phyloP scores from a whole-genome alignment of 2,329 filamentous ascomycete species.

The Acrocalymma vagum region DNA sequence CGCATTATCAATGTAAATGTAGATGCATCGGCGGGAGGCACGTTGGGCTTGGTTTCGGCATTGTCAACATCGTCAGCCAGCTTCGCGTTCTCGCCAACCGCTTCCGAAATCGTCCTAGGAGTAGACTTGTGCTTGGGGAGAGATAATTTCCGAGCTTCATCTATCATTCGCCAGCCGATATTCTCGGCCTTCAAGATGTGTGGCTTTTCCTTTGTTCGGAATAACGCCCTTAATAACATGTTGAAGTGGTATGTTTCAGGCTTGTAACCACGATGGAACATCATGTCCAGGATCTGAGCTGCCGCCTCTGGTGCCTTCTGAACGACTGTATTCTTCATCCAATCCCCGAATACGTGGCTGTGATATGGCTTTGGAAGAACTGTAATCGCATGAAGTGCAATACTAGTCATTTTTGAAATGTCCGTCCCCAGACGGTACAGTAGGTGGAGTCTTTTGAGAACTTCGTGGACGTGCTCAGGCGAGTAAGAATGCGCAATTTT shows the following conservation, averaged over 20 bases:
- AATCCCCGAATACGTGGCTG: conserved; percentile 85
- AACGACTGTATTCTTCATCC: conserved; percentile 84
- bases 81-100: conserved; percentile 9
- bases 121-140: conserved; percentile 2
- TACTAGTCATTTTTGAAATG: conserved; percentile 36
- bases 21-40: conserved; percentile 35
- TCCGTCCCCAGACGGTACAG: conserved; percentile 38
- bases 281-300: conserved; percentile 75
- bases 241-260: conserved; percentile 82
- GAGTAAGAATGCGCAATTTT: conserved; percentile 53
- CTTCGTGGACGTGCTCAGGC: conserved; percentile 20
- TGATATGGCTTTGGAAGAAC: conserved; percentile 66
- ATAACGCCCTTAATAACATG: conserved; percentile 80
- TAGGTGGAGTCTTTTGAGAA: conserved; percentile 34
- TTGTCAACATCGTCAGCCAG: conserved; percentile 3
- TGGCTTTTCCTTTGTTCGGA: conserved; percentile 57
- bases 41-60: conserved; percentile 11
- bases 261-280: conserved; percentile 73
- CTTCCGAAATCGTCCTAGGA: not conserved
- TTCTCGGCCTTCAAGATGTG: conserved; percentile 41
- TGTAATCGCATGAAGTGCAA: conserved; percentile 54
- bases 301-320: conserved; percentile 69
- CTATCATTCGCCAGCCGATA: conserved; percentile 47
- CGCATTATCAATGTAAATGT: conserved; percentile 44
- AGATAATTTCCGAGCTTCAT: conserved; percentile 19